phyloP scores from a whole-genome alignment of 495 filamentous ascomycete species.

The Emericellopsis terricola region DNA sequence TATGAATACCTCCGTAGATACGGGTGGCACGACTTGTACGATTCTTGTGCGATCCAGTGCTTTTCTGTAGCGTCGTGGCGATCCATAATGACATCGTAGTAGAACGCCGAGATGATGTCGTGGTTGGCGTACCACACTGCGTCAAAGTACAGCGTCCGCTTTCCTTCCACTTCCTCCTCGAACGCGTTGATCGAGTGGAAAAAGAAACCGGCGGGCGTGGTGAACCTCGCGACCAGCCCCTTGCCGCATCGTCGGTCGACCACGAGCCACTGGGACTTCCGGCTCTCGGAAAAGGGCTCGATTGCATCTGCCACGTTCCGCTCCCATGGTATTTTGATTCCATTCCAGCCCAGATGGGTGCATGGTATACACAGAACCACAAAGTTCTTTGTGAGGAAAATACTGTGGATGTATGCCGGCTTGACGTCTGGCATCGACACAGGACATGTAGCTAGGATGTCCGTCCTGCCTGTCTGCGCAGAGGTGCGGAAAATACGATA shows the following conservation, averaged over 20 bases:
- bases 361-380: conserved; percentile 47
- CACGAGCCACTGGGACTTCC: conserved; percentile 46
- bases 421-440: conserved; percentile 15
- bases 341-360: conserved; percentile 26
- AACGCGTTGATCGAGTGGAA: conserved; percentile 67
- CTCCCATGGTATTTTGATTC: conserved; percentile 32
- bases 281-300: conserved; percentile 27
- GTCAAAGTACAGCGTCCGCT: conserved; percentile 35
- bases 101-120: conserved; percentile 35
- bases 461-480: conserved; percentile 40
- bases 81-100: conserved; percentile 40
- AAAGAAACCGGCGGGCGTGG: conserved; percentile 45
- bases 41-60: conserved; percentile 14
- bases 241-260: conserved; percentile 34
- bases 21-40: conserved; percentile 14
- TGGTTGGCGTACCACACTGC: conserved; percentile 33
- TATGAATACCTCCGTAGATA: conserved; percentile 21
- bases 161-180: conserved; percentile 26
- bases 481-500: conserved; percentile 52
- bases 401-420: conserved; percentile 54
- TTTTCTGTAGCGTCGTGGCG: conserved; percentile 7
- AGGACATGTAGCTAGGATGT: conserved; percentile 48
- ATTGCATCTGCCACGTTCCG: conserved; percentile 40
- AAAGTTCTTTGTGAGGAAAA: conserved; percentile 45
- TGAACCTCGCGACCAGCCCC: conserved; percentile 41